These are phyloP conservation scores for Penicillium sp. DNA, from an alignment of 2,329 filamentous ascomycete genomes.

Conservation along the genomic window DNA sequence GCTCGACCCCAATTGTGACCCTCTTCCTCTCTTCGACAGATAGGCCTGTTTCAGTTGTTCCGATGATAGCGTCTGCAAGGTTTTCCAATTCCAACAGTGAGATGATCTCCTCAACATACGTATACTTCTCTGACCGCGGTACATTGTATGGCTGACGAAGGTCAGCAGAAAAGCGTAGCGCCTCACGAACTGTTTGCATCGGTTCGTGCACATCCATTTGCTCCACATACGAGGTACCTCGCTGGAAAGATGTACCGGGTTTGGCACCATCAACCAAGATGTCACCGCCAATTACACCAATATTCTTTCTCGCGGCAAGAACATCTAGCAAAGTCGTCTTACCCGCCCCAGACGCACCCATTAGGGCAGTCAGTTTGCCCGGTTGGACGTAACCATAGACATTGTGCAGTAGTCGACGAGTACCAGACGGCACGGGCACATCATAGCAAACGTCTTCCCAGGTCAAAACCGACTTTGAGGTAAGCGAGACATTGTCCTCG, in stretches of 20 bases:
- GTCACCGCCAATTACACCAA: conserved; percentile 67
- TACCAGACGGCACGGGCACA: conserved; percentile 53
- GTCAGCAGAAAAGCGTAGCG: conserved; percentile 68
- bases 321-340: conserved; percentile 87
- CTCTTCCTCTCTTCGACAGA: conserved; percentile 57
- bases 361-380: conserved; percentile 55
- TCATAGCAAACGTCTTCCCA: conserved; percentile 58
- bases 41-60: conserved; percentile 62
- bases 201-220: conserved; percentile 69
- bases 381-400: conserved; percentile 57
- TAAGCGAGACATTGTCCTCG: conserved; percentile 55
- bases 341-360: conserved; percentile 69
- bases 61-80: conserved; percentile 69
- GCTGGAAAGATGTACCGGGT: conserved; percentile 65
- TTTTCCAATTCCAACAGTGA: conserved; percentile 69
- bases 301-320: conserved; percentile 67
- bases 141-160: conserved; percentile 65
- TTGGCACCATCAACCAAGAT: conserved; percentile 65
- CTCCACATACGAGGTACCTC: conserved; percentile 68
- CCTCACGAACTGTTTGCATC: conserved; percentile 67
- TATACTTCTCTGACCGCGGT: conserved; percentile 64
- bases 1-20: conserved; percentile 45
- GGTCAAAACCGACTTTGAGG: conserved; percentile 61
- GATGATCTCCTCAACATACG: conserved; percentile 69
- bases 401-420: conserved; percentile 51